Evolutionary conservation across 352 stramenopile genomes (phyloP).

Genomic region (Pythium aristosporum): DNA sequence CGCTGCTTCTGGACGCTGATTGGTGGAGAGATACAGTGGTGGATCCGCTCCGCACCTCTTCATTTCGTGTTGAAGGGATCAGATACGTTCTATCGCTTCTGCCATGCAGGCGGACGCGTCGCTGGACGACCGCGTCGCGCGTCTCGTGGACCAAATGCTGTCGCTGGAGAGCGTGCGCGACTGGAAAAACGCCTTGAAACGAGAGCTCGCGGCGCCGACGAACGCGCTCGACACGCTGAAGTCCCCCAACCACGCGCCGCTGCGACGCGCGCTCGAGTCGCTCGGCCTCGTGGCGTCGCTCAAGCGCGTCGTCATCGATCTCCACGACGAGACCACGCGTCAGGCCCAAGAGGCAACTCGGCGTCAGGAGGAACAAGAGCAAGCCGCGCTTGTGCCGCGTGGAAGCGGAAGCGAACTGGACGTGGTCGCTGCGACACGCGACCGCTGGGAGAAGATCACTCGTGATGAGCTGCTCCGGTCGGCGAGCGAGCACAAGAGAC

Average conservation of each 20-base stretch:
- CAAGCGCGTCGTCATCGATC: conserved; percentile 58
- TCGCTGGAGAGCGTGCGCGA: conserved; percentile 42
- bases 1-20: neutral
- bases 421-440: conserved; percentile 37
- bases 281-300: conserved; percentile 48
- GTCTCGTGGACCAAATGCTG: conserved; percentile 49
- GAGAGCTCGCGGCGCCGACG: conserved; percentile 48
- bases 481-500: conserved; percentile 39
- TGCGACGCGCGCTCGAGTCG: conserved; percentile 55
- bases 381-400: conserved; percentile 33
- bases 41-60: neutral
- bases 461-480: conserved; percentile 66
- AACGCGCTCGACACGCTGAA: conserved; percentile 41
- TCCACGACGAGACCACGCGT: conserved; percentile 49
- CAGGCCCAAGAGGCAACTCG: conserved; percentile 19
- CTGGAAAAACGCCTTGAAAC: conserved; percentile 55
- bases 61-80: neutral
- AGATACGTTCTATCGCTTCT: no score
- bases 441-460: conserved; percentile 65
- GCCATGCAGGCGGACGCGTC: conserved; percentile 11
- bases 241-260: conserved; percentile 22
- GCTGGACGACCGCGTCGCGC: conserved; percentile 46
- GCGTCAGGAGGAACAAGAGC: conserved; percentile 28
- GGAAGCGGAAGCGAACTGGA: conserved; percentile 38
- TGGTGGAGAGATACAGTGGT: neutral